These are phyloP conservation scores for Macroventuria anomochaeta DNA, from an alignment of 2,329 filamentous ascomycete species.

Conservation along the genomic window DNA sequence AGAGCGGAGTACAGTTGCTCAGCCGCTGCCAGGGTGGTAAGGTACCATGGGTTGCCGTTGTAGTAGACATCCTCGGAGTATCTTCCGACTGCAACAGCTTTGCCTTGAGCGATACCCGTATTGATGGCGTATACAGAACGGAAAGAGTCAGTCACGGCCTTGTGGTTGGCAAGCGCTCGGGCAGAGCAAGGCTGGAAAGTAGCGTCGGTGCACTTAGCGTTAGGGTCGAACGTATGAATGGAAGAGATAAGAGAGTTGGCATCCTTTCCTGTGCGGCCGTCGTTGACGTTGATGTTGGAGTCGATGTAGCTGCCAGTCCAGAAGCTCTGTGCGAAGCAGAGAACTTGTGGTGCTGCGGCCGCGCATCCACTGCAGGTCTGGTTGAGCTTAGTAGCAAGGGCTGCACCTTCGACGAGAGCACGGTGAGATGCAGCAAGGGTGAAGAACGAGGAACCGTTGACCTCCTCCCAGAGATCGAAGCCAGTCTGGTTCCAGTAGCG, in stretches of 20 bases:
- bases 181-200: constrained; percentile 80
- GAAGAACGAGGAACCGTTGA: constrained; percentile 79
- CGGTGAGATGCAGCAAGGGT: constrained; percentile 74
- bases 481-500: constrained; percentile 69
- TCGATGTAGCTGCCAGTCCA: constrained; percentile 72
- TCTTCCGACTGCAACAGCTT: constrained; percentile 58
- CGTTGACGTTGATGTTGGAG: constrained; percentile 68
- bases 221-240: constrained; percentile 71
- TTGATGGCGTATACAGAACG: constrained; percentile 74
- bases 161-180: constrained; percentile 71
- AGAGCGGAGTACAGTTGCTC: constrained; percentile 81
- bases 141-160: constrained; percentile 77
- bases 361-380: constrained; percentile 66
- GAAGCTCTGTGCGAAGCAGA: constrained; percentile 77
- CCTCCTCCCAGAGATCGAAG: constrained; percentile 86
- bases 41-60: constrained; percentile 80
- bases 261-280: constrained; percentile 72
- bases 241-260: constrained; percentile 67
- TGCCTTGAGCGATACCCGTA: constrained; percentile 64
- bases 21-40: constrained; percentile 76
- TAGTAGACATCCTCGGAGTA: constrained; percentile 70
- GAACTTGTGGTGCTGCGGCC: constrained; percentile 70
- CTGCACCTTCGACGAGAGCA: constrained; percentile 67
- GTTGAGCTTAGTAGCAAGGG: constrained; percentile 69
- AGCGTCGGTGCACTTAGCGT: constrained; percentile 67